A percentile compares a stretch with the other conserved stretches of the same genome.
These are phyloP conservation scores for Camelina hispida DNA, from an alignment of 345 rosid species.

Conservation along the genomic window DNA sequence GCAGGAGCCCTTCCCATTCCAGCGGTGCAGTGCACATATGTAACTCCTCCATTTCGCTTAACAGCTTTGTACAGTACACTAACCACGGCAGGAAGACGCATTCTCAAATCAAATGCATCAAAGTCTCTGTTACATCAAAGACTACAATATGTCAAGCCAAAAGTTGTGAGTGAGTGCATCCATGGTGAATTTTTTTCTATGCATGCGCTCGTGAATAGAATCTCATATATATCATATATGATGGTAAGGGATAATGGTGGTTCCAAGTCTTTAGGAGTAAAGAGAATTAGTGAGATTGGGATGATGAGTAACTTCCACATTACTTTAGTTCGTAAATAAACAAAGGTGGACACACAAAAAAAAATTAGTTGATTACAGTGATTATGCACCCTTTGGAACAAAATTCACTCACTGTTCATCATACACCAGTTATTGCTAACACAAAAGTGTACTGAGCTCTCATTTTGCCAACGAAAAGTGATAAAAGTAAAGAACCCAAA, in stretches of 20 bases:
- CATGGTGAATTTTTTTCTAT: neutral
- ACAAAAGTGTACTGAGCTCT: neutral
- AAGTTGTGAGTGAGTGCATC: neutral
- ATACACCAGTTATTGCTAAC: neutral
- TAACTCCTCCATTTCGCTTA: conserved; percentile 79
- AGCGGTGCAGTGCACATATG: conserved; percentile 97
- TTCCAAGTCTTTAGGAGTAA: neutral
- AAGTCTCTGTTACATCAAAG: conserved; percentile 76
- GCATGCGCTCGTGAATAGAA: neutral
- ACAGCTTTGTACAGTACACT: conserved; percentile 72
- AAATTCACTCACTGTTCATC: neutral
- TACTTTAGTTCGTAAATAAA: neutral
- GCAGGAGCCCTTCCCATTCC: conserved; percentile 99
- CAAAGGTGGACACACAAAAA: neutral
- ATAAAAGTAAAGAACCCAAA: neutral
- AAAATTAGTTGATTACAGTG: neutral
- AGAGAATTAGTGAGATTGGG: neutral
- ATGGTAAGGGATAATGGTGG: neutral
- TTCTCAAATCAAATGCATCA: conserved; percentile 89
- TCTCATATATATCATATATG: neutral
- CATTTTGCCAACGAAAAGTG: neutral
- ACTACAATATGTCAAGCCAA: conserved; percentile 27
- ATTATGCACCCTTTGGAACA: neutral
- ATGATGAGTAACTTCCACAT: neutral
- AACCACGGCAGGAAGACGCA: conserved; percentile 90